Base-by-base conservation (phyloP, 192 early-diverging fungal species). In the Endogone sp. region DNA sequence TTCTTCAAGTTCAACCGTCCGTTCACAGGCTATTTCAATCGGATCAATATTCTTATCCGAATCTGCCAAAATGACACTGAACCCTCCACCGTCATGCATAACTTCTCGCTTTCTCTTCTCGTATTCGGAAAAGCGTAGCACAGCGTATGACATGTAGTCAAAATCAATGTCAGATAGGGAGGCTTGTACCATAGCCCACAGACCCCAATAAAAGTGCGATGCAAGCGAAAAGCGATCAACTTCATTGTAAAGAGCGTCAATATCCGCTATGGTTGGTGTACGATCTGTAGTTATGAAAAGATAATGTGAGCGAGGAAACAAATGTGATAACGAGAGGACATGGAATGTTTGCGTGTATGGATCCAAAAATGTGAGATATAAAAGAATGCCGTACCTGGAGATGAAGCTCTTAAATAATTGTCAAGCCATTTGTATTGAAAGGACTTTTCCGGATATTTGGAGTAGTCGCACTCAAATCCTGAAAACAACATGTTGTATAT, bases 391-490 rank as follows among this genome's bases (percentile, higher is more conserved):
- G 78, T 74, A 72, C 86, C 77, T n/a, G 74, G 44, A 32, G 69
- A 62, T 21, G 61, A 63, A 2, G 65, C 70, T 4, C 73, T 74
- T 62, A 98, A 70, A 63, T 98, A 98, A 25, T 78, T 72, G 44
- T 80, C 83, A 63, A 95, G 82, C 94, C 94, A 98, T 49, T 73
- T 59, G 23, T 82, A 59, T 81, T 98, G 95, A 30, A 81, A 75
- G 3, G 79, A 77, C 67, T 89, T 86, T 32, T 71, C 59, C 2
- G 96, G 96, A 69, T 96, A 97, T 62, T 89, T 83, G 54, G 70
- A 76, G 68, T 92, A 98, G 61, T 98, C 92, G 79, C 96, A 98
- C 65, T 98, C 96, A 74, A 97, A 98, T 3, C 95, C 87, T 44
- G 44, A 32, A 10, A 13, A 49, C 16, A 32, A 2, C 60, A 21